phyloP scores from a whole-genome alignment of 805 yeast genomes.

The Yamadazyma sp. region DNA sequence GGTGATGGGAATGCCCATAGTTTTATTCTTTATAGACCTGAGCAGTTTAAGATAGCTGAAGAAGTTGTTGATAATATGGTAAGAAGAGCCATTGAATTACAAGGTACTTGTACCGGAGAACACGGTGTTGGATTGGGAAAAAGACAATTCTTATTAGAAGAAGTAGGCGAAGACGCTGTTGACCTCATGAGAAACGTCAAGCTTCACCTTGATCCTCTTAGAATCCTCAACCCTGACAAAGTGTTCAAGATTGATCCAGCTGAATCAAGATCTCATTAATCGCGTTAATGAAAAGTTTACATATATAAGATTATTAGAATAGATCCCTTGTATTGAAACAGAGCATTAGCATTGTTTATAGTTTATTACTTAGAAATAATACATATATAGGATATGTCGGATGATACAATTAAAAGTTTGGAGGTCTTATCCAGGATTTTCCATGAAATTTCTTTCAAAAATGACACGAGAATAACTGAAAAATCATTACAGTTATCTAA shows the following conservation, averaged over 20 bases:
- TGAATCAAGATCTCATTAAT: slow-evolving; percentile 16
- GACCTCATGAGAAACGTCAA: slow-evolving; percentile 71
- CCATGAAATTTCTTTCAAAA: slow-evolving; percentile 48
- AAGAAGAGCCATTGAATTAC: slow-evolving; percentile 29
- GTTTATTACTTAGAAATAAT: too few relatives aligned
- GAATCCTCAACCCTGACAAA: slow-evolving; percentile 75
- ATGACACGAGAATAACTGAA: slow-evolving; percentile 45
- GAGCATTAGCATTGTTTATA: too few relatives aligned
- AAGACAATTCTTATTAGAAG: slow-evolving; percentile 55
- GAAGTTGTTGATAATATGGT: slow-evolving; percentile 26
- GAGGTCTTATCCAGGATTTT: slow-evolving; percentile 49
- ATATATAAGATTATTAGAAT: too few relatives aligned
- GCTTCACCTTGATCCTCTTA: slow-evolving; percentile 64
- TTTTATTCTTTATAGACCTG: slow-evolving; percentile 55
- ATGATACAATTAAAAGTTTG: slow-evolving; percentile 9
- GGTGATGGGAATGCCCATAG: slow-evolving; percentile 85
- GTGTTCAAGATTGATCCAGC: slow-evolving; percentile 65
- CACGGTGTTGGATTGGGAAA: slow-evolving; percentile 84
- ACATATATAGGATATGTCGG: too few relatives aligned
- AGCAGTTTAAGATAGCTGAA: slow-evolving; percentile 42
- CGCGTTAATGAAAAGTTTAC: too few relatives aligned
- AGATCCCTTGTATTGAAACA: too few relatives aligned
- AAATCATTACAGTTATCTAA: slow-evolving; percentile 48
- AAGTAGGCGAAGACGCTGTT: slow-evolving; percentile 63
- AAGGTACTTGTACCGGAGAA: slow-evolving; percentile 85